Evolutionary conservation across 2,329 filamentous ascomycete genomes (phyloP), one percentile per base, ranked within the genome.

Genomic region (Epichloe uncinata): DNA sequence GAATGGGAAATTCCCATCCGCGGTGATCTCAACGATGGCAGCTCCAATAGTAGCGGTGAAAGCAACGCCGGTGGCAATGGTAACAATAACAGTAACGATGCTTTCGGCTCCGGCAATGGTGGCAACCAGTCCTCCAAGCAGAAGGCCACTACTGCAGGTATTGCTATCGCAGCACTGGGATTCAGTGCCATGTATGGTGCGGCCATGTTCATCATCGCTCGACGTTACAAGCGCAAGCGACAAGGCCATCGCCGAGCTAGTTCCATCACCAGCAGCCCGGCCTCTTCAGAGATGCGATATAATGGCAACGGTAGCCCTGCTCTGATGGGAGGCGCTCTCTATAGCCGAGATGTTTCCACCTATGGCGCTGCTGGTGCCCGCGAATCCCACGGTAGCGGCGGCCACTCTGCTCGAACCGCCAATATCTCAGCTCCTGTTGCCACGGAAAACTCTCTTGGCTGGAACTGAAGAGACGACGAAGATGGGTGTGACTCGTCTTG

Each of bases 391-490:
- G 79, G 76, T 57, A 90, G 85, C 63, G 85, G 84, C 53, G 72
- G 71, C 47, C 67, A 74, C 58, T 73, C 71, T 48, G 75, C 67
- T 20, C 73, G 77, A 45, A 79, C 75, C 3, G 74, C 75, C 42
- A 74, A 84, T 67, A 95, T 96, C 64, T 94, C 87, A 54, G 87
- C 87, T 35, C 90, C 90, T 3, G 85, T 95, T 55, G 90, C 90
- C 66, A 85, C 89, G 3, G 89, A 94, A 73, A 96, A 96, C 75
- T 95, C 88, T 47, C 78, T 96, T 57, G 90, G 90, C 60, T 96
- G 90, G 90, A 95, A 94, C 73, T 96, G 56, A 66, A 55, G 35
- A 48, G 33, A 30, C n/a, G 20, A 53, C 37, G 45, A 38, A 48
- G 40, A 26, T 26, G 22, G 9, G 16, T 16, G 36, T 16, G n/a